Conservation (phyloP, 2,329 filamentous ascomycete genomes). For the Geosmithia morbida region DNA sequence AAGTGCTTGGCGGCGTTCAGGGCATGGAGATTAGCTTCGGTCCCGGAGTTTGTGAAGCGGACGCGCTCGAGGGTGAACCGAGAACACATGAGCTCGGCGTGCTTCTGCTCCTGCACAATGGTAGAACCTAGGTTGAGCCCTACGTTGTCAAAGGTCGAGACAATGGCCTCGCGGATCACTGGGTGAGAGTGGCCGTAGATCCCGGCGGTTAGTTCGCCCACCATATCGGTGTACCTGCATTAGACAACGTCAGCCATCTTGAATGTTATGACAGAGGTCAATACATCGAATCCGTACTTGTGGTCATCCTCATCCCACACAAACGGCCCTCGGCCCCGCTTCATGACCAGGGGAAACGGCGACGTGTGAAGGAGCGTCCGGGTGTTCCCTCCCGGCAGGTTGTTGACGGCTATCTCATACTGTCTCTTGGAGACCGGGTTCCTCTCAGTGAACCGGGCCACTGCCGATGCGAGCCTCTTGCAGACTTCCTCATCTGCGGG, state of each 20-base stretch:
- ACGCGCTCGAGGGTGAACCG: conserved; percentile 41
- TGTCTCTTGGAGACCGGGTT: conserved; percentile 22
- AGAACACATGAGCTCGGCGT: conserved; percentile 34
- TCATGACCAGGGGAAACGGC: conserved; percentile 27
- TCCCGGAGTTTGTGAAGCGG: conserved; percentile 51
- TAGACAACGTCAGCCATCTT: neutral
- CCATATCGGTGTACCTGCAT: conserved; percentile 39
- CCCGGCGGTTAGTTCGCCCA: conserved; percentile 49
- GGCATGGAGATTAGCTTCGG: conserved; percentile 48
- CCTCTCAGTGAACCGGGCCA: conserved; percentile 11
- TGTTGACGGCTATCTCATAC: conserved; percentile 19
- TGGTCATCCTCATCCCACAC: conserved; percentile 26
- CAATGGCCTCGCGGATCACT: conserved; percentile 32
- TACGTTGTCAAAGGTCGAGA: conserved; percentile 22
- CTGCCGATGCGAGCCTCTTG: neutral
- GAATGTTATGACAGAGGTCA: neutral
- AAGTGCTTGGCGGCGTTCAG: conserved; percentile 36
- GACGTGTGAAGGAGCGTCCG: conserved; percentile 26
- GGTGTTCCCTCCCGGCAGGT: conserved; percentile 31
- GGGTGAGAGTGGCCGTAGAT: conserved; percentile 52
- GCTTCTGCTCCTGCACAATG: conserved; percentile 31
- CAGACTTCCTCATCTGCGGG: neutral
- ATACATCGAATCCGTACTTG: conserved; percentile 8
- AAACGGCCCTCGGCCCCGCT: conserved; percentile 17
- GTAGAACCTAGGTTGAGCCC: conserved; percentile 42